A percentile compares a stretch with the other conserved stretches of the same genome.
Conservation (phyloP, 2,329 filamentous ascomycete species). For the Mycosphaerella arachidis region DNA sequence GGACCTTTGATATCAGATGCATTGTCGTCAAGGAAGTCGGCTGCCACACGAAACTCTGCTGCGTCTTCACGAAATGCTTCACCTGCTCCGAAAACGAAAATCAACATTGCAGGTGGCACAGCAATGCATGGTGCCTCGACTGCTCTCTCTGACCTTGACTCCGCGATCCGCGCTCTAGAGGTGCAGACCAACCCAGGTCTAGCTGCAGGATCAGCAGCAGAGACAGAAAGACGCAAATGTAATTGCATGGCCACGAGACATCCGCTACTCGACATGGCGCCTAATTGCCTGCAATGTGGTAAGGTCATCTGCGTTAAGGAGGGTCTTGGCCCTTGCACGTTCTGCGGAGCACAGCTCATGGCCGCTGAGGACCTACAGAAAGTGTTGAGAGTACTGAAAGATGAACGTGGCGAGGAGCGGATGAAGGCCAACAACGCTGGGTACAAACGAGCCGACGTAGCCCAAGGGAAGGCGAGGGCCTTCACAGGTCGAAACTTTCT, state of each 20-base stretch:
- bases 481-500: conserved; percentile 37
- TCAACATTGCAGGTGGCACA: conserved; percentile 69
- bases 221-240: conserved; percentile 62
- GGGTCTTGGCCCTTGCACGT: conserved; percentile 89
- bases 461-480: conserved; percentile 36
- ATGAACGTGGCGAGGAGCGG: conserved; percentile 80
- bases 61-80: conserved; percentile 48
- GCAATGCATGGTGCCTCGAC: conserved; percentile 79
- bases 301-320: conserved; percentile 95
- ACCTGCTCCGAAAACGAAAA: conserved; percentile 50
- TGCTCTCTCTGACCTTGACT: conserved; percentile 62
- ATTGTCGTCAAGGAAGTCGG: conserved; percentile 44
- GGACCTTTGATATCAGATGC: conserved; percentile 80
- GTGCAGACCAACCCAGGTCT: conserved; percentile 83
- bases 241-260: conserved; percentile 86
- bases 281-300: conserved; percentile 87
- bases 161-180: conserved; percentile 83
- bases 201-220: conserved; percentile 40
- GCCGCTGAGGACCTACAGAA: conserved; percentile 68
- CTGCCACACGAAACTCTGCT: conserved; percentile 35
- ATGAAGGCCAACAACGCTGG: conserved; percentile 74
- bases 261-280: conserved; percentile 81
- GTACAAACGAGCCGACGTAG: conserved; percentile 63
- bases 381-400: conserved; percentile 78
- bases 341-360: conserved; percentile 72